Evolutionary conservation across 768 basidiomycete genomes (phyloP).

Genomic region (Suillus weaverae): DNA sequence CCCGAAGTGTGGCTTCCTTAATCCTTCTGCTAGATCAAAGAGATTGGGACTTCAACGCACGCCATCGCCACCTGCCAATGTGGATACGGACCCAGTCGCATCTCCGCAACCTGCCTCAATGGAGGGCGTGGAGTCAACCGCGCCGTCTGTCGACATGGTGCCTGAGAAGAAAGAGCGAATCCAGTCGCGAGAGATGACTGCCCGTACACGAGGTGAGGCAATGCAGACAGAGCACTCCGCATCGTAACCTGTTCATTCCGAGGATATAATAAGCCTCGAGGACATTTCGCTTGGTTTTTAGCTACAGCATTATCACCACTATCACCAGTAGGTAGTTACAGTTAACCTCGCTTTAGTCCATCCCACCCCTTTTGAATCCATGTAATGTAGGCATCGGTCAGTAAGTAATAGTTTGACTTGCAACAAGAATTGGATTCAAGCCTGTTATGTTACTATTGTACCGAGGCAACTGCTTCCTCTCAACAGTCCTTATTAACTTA

Average conservation of each 20-base stretch:
- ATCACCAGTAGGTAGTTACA: slow-evolving; percentile 1
- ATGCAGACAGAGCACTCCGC: background rate
- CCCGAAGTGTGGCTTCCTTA: slow-evolving; percentile 85
- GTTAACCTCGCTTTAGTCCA: background rate
- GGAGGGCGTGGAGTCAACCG: background rate
- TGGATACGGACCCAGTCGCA: background rate
- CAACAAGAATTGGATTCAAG: background rate
- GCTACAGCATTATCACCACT: background rate
- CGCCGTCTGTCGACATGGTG: background rate
- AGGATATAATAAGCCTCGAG: background rate
- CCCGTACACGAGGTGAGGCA: background rate
- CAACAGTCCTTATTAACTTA: background rate
- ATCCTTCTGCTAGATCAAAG: slow-evolving; percentile 46
- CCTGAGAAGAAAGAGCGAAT: background rate
- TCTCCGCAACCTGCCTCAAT: background rate
- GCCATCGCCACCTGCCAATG: slow-evolving; percentile 22
- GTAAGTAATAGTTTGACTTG: background rate
- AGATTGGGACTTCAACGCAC: slow-evolving; percentile 24
- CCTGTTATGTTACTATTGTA: background rate
- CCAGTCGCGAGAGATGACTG: background rate
- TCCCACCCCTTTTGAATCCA: background rate
- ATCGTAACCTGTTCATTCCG: background rate
- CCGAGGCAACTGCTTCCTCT: background rate
- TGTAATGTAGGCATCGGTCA: background rate
- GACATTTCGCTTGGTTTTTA: background rate